Conservation (phyloP, 306 rosid genomes). For the Adenanthera pavonina region DNA sequence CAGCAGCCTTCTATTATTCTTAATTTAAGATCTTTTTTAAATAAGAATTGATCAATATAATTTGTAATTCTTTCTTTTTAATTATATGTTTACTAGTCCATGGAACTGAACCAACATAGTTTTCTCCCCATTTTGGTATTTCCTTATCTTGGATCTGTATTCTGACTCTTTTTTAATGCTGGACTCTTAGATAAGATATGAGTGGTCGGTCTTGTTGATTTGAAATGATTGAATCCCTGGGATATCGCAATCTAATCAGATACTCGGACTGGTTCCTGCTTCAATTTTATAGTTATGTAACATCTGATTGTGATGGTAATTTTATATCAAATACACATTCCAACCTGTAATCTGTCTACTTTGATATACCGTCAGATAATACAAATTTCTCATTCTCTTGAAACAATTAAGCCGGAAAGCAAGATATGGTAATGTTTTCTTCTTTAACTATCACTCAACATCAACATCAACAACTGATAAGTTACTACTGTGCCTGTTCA, state of each 20-base stretch:
- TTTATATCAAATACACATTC: background rate
- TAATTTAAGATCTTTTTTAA: background rate
- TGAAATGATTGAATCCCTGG: background rate
- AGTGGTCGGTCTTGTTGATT: background rate
- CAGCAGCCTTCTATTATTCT: background rate
- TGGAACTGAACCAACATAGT: background rate
- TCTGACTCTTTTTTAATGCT: background rate
- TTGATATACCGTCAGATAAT: background rate
- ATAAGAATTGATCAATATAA: background rate
- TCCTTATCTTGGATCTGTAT: slow-evolving; percentile 29
- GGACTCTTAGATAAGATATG: background rate
- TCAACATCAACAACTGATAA: background rate
- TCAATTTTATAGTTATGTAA: background rate
- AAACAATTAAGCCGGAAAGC: background rate
- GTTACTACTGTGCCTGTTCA: background rate
- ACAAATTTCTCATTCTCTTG: background rate
- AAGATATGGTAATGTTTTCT: background rate
- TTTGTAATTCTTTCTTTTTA: background rate
- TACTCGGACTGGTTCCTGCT: background rate
- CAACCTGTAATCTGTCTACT: background rate
- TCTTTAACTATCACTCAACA: background rate
- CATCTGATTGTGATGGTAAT: background rate
- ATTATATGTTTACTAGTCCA: background rate
- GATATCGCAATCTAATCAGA: background rate
- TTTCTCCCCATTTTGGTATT: background rate